Base-by-base conservation (phyloP, 192 early-diverging fungal genomes). In the Dissophora globulifera region DNA sequence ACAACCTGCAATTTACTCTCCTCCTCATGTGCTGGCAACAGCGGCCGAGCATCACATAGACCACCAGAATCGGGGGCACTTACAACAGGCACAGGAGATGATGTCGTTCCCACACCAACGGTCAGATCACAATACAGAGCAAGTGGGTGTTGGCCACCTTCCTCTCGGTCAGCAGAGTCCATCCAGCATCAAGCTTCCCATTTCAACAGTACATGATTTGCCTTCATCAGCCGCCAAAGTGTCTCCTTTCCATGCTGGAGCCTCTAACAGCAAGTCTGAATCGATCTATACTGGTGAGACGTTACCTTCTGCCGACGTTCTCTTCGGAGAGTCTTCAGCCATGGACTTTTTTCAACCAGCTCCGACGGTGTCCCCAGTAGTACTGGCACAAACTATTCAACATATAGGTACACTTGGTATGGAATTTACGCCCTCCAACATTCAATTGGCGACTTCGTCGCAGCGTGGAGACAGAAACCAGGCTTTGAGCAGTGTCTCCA, bases 261-360 rank as follows among this genome's bases (percentile, higher is more conserved):
- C n/a, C 46, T 47, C n/a, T 16, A 0, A 20, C 46, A 22, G 16
- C 46, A 7, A 47, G 10, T 20, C 20, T 47, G 46, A 20, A 16
- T 16, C 46, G 25, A 25, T 9, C 4, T 50, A 10, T 50, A 26
- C 38, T 13, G 19, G 19, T 9, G 59, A 53, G 13, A 50, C 4
- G 0, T 48, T 69, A 13, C 67, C 67, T 17, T 69, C 58, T 19
- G 67, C 67, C 4, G 67, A 69, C 40, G 50, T 69, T 11, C 55
- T 69, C n/a, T 69, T 69, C 31, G 67, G 67, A 1, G 23, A 42
- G 22, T 33, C 58, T 0, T 33, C 66, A 7, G 12, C 67, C 0
- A 25, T 54, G 35, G 50, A 61, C 38, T 43, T 61, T 1, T 55
- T 69, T 26, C 41, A 41, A 16, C 42, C 56, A 6, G 35, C 27